Evolutionary conservation across 73 alveolate species (phyloP).

Genomic region (Tetrahymena thermophila): DNA sequence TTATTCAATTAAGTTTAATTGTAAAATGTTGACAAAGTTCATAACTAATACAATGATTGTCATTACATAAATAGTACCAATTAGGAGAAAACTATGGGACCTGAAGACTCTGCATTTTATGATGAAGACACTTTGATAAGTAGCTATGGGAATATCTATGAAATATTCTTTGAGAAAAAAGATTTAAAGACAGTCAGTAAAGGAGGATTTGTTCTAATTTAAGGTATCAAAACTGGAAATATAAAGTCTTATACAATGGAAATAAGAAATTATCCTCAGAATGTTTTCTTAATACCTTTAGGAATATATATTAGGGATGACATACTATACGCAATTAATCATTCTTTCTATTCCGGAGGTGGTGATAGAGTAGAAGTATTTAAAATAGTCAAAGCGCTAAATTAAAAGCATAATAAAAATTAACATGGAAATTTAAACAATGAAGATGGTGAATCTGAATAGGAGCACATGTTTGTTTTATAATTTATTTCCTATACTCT

Average conservation of each 20-base stretch:
- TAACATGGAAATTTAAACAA: not conserved
- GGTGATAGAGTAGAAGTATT: not conserved
- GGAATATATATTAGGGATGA: not conserved
- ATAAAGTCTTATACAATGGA: not conserved
- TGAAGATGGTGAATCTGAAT: not conserved
- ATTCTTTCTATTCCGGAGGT: not conserved
- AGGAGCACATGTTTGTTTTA: not conserved
- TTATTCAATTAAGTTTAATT: not conserved
- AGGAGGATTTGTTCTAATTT: not conserved
- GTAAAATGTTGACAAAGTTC: not conserved
- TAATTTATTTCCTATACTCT: not conserved
- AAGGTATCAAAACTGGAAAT: not conserved
- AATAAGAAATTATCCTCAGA: not conserved
- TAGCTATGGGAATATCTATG: not conserved
- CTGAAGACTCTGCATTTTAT: not conserved
- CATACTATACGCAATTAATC: not conserved
- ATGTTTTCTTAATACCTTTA: not conserved
- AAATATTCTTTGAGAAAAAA: not conserved
- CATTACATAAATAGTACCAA: not conserved
- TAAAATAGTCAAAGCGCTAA: not conserved
- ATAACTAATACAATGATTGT: not conserved
- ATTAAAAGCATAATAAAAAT: too few species aligned
- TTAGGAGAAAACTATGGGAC: not conserved
- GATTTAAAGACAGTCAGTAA: not conserved
- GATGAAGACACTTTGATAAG: not conserved